A percentile compares a stretch with the other conserved stretches of the same genome.
phyloP scores from a whole-genome alignment of 192 early-diverging fungal genomes.

The Martensiomyces pterosporus region DNA sequence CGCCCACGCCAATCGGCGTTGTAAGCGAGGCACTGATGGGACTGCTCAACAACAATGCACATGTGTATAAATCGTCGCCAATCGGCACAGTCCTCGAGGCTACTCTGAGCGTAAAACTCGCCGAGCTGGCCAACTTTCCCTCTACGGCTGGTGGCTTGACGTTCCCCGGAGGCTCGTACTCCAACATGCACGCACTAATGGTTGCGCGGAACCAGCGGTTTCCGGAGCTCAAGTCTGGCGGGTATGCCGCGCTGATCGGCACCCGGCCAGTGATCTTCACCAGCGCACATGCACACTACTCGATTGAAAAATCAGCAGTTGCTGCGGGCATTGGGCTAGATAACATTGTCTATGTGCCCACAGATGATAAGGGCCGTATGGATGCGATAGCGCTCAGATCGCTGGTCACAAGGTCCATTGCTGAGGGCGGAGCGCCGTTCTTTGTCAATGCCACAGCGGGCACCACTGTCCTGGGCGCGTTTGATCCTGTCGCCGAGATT shows the following conservation, averaged over 20 bases:
- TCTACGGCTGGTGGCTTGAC: constrained; percentile 57
- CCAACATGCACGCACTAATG: constrained; percentile 73
- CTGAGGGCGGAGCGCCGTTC: constrained; percentile 58
- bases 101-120: constrained; percentile 47
- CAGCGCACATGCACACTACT: constrained; percentile 69
- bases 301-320: constrained; percentile 68
- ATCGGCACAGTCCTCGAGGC: constrained; percentile 68
- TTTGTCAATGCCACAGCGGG: constrained; percentile 82
- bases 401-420: constrained; percentile 39
- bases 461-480: constrained; percentile 79
- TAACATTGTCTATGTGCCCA: constrained; percentile 63
- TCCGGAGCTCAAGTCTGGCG: constrained; percentile 56
- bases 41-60: constrained; percentile 72
- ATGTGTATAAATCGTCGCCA: constrained; percentile 73
- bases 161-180: constrained; percentile 70
- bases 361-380: constrained; percentile 62
- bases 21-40: constrained; percentile 64
- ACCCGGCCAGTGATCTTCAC: constrained; percentile 61
- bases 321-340: constrained; percentile 66
- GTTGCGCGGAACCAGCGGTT: constrained; percentile 65
- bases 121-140: constrained; percentile 23
- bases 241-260: constrained; percentile 33
- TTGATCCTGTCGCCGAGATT: constrained; percentile 65
- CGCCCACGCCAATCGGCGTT: constrained; percentile 70
- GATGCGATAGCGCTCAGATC: constrained; percentile 51